A percentile compares a stretch with the other conserved stretches of the same genome.
These are phyloP conservation scores for Vitis amurensis DNA, from an alignment of 164 flowering plant genomes.

Conservation along the genomic window DNA sequence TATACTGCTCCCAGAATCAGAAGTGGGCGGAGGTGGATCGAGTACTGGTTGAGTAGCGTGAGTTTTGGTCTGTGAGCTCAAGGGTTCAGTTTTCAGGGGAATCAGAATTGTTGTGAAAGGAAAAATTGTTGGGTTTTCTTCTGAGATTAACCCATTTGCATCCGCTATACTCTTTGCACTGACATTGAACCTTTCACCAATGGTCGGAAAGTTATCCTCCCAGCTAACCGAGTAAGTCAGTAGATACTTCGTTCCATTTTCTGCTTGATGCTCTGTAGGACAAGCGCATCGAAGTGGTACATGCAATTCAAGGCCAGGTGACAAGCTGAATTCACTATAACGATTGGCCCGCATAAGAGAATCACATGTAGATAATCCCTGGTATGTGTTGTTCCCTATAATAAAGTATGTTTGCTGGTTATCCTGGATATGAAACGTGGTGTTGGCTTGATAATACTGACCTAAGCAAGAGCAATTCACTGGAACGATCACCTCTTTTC, in stretches of 20 bases:
- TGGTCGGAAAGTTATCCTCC: conserved; percentile 20
- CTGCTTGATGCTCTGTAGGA: conserved; percentile 50
- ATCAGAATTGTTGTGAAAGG: conserved; percentile 36
- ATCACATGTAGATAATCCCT: conserved; percentile 47
- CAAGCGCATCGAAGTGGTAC: conserved; percentile 76
- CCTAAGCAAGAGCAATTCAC: conserved; percentile 52
- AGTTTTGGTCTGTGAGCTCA: conserved; percentile 34
- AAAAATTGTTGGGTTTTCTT: conserved; percentile 12
- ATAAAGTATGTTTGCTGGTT: conserved; percentile 23
- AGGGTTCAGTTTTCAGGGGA: conserved; percentile 40
- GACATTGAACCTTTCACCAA: conserved; percentile 35
- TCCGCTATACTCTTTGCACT: conserved; percentile 10
- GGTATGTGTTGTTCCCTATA: conserved; percentile 39
- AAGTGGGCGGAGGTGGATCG: conserved; percentile 2
- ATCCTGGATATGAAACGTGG: conserved; percentile 22
- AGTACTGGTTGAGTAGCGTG: conserved; percentile 4
- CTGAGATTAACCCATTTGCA: conserved; percentile 34
- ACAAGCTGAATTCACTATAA: conserved; percentile 13
- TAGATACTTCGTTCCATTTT: conserved; percentile 41
- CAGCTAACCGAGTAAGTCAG: conserved; percentile 38
- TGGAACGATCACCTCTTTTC: conserved; percentile 48
- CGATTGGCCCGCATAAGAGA: conserved; percentile 31
- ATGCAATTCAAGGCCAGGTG: conserved; percentile 22
- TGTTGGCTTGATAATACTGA: conserved; percentile 45
- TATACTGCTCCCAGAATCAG: background rate